A percentile compares a stretch with the other conserved stretches of the same genome.
Conservation (phyloP, 306 rosid species). For the Casuarina equisetifolia region DNA sequence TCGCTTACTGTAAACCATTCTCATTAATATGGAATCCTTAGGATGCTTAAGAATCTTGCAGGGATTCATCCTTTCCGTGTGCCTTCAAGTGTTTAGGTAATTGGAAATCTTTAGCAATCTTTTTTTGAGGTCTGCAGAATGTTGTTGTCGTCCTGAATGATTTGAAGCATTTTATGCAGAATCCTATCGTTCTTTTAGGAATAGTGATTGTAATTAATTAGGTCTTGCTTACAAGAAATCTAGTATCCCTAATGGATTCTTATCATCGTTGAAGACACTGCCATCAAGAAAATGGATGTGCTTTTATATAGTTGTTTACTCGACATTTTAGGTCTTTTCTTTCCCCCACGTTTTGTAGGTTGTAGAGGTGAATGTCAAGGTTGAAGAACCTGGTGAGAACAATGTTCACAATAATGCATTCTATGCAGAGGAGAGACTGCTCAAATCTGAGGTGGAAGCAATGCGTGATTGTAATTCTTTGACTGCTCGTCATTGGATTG, state of each 20-base stretch:
- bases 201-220: neutral
- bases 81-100: neutral
- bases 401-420: slow-evolving; percentile 78
- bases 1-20: no score
- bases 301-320: slow-evolving; percentile 8
- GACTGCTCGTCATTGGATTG: slow-evolving; percentile 88
- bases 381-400: slow-evolving; percentile 77
- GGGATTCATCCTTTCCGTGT: neutral
- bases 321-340: slow-evolving; percentile 12
- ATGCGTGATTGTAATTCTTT: slow-evolving; percentile 79
- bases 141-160: neutral
- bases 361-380: slow-evolving; percentile 76
- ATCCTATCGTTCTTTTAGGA: neutral
- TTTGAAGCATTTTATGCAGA: neutral
- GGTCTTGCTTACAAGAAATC: neutral
- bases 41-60: neutral
- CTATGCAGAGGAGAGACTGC: slow-evolving; percentile 74
- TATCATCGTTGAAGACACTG: neutral
- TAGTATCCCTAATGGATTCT: neutral
- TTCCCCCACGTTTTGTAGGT: slow-evolving; percentile 45
- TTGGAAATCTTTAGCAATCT: neutral
- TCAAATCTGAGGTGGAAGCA: slow-evolving; percentile 72
- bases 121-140: neutral
- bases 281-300: neutral
- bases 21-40: neutral